A percentile compares a stretch with the other conserved stretches of the same genome.
phyloP scores from a whole-genome alignment of 495 filamentous ascomycete species.

The Margaritispora aquatica region DNA sequence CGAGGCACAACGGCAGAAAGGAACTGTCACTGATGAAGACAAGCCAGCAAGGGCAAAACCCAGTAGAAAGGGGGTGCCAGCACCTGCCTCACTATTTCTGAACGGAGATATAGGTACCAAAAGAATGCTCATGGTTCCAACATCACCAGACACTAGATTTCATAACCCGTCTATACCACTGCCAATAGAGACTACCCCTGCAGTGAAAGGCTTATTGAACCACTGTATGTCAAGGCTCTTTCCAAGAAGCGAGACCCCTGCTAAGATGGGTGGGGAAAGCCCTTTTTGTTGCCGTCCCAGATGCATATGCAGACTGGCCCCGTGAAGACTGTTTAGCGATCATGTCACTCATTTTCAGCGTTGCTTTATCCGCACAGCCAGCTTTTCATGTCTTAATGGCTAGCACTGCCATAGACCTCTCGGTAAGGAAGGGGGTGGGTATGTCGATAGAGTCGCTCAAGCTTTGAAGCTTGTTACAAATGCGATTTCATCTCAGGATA shows the following conservation, averaged over 20 bases:
- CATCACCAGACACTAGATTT: background rate
- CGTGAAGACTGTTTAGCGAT: constrained; percentile 1
- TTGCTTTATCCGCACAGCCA: background rate
- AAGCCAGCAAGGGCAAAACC: too few species aligned
- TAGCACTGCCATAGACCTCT: background rate
- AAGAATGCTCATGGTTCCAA: background rate
- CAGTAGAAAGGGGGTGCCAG: too few species aligned
- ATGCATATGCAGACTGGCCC: background rate
- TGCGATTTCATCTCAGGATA: background rate
- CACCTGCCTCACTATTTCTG: background rate
- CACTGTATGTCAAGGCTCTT: constrained; percentile 11
- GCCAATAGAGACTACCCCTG: background rate
- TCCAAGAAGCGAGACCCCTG: background rate
- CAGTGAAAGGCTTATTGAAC: background rate
- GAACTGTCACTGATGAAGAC: background rate
- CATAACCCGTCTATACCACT: constrained; percentile 4
- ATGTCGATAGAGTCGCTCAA: constrained; percentile 1
- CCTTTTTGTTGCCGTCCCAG: constrained; percentile 4
- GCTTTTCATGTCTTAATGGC: constrained; percentile 9
- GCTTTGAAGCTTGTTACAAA: background rate
- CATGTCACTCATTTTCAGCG: constrained; percentile 7
- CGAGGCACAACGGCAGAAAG: background rate
- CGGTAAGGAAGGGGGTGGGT: constrained; percentile 2
- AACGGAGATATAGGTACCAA: background rate
- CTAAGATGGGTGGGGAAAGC: constrained; percentile 7